A percentile compares a stretch with the other conserved stretches of the same genome.
Evolutionary conservation across 768 basidiomycete genomes (phyloP).

Genomic region (Auriscalpium vulgare): DNA sequence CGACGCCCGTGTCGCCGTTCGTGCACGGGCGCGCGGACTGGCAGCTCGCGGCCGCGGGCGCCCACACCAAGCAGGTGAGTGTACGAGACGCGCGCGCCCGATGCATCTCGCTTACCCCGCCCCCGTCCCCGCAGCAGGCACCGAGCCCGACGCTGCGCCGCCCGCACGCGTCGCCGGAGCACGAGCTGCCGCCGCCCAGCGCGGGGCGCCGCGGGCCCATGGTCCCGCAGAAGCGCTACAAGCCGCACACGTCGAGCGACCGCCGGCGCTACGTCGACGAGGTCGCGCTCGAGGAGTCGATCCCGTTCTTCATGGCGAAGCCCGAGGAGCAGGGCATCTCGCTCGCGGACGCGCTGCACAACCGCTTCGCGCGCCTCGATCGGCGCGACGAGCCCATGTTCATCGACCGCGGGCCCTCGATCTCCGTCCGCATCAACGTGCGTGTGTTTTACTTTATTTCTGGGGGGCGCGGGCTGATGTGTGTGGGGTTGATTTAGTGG

Average conservation of each 20-base stretch:
- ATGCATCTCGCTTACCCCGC: no score
- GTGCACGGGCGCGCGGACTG: background rate
- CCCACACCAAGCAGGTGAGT: background rate
- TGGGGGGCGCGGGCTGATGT: slow-evolving; percentile 6
- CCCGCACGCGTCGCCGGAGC: slow-evolving; percentile 2
- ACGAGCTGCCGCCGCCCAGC: slow-evolving; percentile 6
- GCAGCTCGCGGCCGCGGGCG: background rate
- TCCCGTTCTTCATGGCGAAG: slow-evolving; percentile 50
- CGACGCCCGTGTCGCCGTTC: slow-evolving; percentile 10
- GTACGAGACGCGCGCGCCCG: background rate
- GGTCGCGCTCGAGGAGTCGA: slow-evolving; percentile 52
- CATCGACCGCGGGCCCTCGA: slow-evolving; percentile 65
- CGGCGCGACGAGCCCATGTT: slow-evolving; percentile 63
- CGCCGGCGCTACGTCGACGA: slow-evolving; percentile 71
- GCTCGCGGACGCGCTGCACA: slow-evolving; percentile 56
- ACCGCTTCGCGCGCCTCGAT: slow-evolving; percentile 44
- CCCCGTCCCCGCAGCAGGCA: background rate
- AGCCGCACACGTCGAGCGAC: slow-evolving; percentile 72
- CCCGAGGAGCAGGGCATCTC: slow-evolving; percentile 54
- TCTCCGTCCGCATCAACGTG: slow-evolving; percentile 73
- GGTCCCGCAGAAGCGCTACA: slow-evolving; percentile 65
- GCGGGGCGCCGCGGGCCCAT: slow-evolving; percentile 27
- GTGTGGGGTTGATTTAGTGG: slow-evolving; percentile 41
- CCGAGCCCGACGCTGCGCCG: slow-evolving; percentile 6
- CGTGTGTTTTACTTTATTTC: slow-evolving; percentile 15